These are phyloP conservation scores for Botrytis paeoniae DNA, from an alignment of 2,329 filamentous ascomycete species.

Conservation along the genomic window DNA sequence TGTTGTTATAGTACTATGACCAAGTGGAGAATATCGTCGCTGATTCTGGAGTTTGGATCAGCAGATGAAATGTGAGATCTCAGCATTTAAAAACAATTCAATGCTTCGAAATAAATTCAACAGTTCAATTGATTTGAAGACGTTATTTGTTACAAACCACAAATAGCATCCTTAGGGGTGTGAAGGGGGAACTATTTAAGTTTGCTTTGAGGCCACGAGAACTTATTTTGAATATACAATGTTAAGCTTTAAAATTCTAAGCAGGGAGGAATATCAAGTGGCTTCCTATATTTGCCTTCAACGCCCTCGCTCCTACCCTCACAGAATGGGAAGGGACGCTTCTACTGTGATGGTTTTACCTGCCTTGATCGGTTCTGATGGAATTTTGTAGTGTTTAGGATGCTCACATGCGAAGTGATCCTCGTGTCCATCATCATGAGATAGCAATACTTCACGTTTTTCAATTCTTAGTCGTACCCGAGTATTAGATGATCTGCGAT, in stretches of 20 bases:
- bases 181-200: rapidly evolving
- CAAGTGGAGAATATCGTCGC: neutral
- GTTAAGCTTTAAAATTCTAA: neutral
- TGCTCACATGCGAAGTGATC: too few species aligned
- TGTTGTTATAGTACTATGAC: neutral
- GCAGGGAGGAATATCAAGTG: neutral
- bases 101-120: neutral
- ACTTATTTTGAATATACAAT: neutral
- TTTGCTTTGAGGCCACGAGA: neutral
- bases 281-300: neutral
- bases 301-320: neutral
- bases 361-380: too few species aligned
- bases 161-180: too few species aligned
- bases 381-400: too few species aligned
- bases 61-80: neutral
- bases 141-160: too few species aligned
- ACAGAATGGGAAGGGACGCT: too few species aligned
- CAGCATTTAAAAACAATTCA: neutral
- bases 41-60: neutral
- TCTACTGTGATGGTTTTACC: too few species aligned
- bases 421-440: too few species aligned
- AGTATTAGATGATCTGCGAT: too few species aligned
- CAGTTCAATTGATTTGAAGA: neutral
- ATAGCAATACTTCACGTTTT: too few species aligned
- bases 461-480: too few species aligned